Conservation (phyloP, 768 basidiomycete species). For the Lactifluus piperatus region DNA sequence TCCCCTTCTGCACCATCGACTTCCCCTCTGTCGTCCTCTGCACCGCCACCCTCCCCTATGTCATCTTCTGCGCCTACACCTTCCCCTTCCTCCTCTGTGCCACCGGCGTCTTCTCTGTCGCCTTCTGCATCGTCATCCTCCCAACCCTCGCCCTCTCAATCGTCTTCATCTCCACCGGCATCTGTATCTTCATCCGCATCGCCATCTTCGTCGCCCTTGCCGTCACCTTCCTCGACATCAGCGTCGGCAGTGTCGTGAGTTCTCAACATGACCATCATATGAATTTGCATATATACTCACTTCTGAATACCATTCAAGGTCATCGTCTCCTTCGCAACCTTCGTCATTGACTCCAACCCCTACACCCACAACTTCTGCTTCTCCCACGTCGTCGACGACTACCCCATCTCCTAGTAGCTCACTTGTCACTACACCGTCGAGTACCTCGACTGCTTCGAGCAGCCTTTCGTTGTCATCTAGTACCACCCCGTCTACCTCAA, state of each 20-base stretch:
- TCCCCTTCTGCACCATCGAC: background rate
- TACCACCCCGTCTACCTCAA: background rate
- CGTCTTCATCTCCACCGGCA: constrained; percentile 14
- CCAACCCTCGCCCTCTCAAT: background rate
- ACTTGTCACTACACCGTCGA: background rate
- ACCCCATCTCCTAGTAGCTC: background rate
- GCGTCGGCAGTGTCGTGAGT: too few species aligned
- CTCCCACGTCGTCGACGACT: constrained; percentile 4
- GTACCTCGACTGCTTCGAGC: background rate
- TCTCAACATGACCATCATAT: background rate
- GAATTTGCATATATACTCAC: background rate
- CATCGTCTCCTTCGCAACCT: constrained; percentile 18
- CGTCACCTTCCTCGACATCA: too few species aligned
- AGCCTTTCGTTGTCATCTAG: background rate
- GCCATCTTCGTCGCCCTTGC: constrained; percentile 20
- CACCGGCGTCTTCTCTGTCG: background rate
- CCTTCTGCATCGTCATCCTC: background rate
- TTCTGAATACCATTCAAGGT: background rate
- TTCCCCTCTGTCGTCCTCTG: background rate
- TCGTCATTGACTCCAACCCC: constrained; percentile 8
- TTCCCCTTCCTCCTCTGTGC: constrained; percentile 16
- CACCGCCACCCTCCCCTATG: background rate
- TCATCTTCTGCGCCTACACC: background rate
- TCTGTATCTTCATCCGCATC: constrained; percentile 20
- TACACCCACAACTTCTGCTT: constrained; percentile 8